These are phyloP conservation scores for Mariannaea elegans DNA, from an alignment of 2,329 filamentous ascomycete genomes.

Conservation along the genomic window DNA sequence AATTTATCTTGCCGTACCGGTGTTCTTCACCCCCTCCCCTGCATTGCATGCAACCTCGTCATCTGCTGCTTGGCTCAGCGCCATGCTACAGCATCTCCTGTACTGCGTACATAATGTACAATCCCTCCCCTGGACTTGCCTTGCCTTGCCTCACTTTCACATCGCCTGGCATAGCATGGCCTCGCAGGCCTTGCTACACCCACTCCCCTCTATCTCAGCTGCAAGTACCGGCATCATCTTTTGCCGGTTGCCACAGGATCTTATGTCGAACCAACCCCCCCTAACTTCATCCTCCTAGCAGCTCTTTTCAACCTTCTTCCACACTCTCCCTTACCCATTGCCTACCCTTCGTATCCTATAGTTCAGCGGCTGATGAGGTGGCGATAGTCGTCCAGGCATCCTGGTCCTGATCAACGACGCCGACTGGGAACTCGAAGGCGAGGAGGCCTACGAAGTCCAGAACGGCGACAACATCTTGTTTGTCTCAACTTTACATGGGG, in stretches of 20 bases:
- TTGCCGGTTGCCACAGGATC: conserved; percentile 10
- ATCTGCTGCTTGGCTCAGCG: background rate
- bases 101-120: conserved; percentile 2
- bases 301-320: background rate
- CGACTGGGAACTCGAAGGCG: conserved; percentile 97
- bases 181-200: conserved; percentile 20
- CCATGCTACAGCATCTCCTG: background rate
- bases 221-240: conserved; percentile 23
- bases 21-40: conserved; percentile 7
- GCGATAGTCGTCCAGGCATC: conserved; percentile 85
- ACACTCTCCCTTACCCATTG: background rate
- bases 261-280: conserved; percentile 3
- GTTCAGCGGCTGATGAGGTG: conserved; percentile 39
- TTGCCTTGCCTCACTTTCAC: conserved; percentile 2
- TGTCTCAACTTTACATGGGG: conserved; percentile 95
- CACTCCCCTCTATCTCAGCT: conserved; percentile 31
- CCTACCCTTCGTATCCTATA: conserved; percentile 16
- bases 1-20: background rate
- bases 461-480: conserved; percentile 89
- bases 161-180: background rate
- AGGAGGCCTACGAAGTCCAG: conserved; percentile 88
- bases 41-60: conserved; percentile 7
- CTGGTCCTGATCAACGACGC: conserved; percentile 97
- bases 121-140: conserved; percentile 6
- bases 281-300: background rate